Evolutionary conservation across 768 basidiomycete genomes (phyloP), one percentile per base, ranked within the genome.

Genomic region (Botryobasidium botryosum): DNA sequence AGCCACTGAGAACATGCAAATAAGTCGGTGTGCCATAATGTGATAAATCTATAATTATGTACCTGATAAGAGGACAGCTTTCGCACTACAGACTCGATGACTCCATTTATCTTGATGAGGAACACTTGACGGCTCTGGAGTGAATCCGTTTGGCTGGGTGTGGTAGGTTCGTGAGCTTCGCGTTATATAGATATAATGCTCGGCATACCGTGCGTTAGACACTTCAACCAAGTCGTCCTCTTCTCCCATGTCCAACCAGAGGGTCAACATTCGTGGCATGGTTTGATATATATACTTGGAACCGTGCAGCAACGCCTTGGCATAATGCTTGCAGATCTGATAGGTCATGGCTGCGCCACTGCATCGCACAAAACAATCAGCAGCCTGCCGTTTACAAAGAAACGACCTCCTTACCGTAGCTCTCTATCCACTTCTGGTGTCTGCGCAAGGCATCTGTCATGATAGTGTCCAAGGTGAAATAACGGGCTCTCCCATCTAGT

Each of bases 221-320:
- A 35, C 26, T 23, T 49, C 12, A 23, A 56, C 40, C 8, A 59
- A 29, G 1, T 42, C 50, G 6, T 54, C 50, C n/a, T 70, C 63
- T 43, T 88, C 88, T n/a, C 80, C 88, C 47, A 84, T 59, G 58
- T 94, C 90, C 40, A 97, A 64, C 90, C 91, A 99, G 25, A 99
- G 73, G 0, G 90, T 97, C 6, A 99, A 68, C 50, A 96, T 68
- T 32, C 94, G 77, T 0, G 94, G 91, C 49, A 99, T 75, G 0
- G 88, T 87, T 57, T 92, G 92, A 59, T 92, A 97, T 20, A 92
- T 79, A 58, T 81, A 94, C 66, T 99, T 99, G 29, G 90, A 86
- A 15, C 94, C 94, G 55, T 69, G 63, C 54, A 67, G 66, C 37
- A 91, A 75, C 1, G 90, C 80, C 49, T 68, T 73, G 2, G 69